These are phyloP conservation scores for Puccinia novopanici DNA, from an alignment of 1,284 basidiomycete genomes.

Conservation along the genomic window DNA sequence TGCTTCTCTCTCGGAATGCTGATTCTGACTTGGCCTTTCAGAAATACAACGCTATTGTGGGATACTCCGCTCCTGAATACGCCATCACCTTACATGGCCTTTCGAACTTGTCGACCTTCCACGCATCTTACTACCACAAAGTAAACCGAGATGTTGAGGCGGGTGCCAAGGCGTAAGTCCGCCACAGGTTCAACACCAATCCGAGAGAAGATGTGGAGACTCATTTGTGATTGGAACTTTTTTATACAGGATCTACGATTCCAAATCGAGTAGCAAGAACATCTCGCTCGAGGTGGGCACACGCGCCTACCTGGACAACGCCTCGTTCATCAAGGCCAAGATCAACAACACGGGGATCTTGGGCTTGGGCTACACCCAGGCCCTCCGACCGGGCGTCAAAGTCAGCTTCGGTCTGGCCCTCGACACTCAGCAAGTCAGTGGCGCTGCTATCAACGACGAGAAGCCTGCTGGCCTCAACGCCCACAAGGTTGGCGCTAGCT, in stretches of 20 bases:
- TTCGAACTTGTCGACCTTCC: constrained; percentile 90
- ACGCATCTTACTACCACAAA: constrained; percentile 98
- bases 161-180: constrained; percentile 75
- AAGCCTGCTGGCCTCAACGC: constrained; percentile 60
- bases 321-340: constrained; percentile 96
- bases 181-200: neutral
- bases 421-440: constrained; percentile 84
- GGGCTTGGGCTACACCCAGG: constrained; percentile 86
- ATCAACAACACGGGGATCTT: constrained; percentile 95
- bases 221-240: neutral
- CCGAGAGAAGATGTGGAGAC: neutral
- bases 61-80: constrained; percentile 95
- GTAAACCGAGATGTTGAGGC: constrained; percentile 93
- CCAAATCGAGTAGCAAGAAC: constrained; percentile 78
- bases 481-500: constrained; percentile 65
- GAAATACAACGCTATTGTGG: constrained; percentile 86
- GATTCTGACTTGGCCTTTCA: neutral
- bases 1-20: neutral
- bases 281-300: constrained; percentile 93
- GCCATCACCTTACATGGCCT: constrained; percentile 92
- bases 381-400: constrained; percentile 89
- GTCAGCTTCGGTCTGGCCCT: constrained; percentile 88
- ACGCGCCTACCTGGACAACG: constrained; percentile 70
- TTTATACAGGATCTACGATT: constrained; percentile 76
- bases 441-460: constrained; percentile 46